Evolutionary conservation across 2,329 filamentous ascomycete genomes (phyloP), one percentile per base, ranked within the genome.

Genomic region (Verticillium dahliae): DNA sequence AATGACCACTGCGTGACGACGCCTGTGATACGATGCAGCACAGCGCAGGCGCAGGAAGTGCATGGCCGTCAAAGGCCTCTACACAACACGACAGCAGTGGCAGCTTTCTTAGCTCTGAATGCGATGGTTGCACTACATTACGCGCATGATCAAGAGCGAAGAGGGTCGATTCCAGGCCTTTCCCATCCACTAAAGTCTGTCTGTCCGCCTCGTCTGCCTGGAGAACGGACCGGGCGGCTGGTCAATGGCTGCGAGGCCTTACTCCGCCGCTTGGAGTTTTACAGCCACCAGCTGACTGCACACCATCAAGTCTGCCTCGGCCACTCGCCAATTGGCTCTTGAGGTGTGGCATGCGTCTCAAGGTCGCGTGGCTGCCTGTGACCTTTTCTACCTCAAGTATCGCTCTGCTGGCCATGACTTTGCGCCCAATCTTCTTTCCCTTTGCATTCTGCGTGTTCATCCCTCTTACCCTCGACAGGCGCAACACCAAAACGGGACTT

Each of bases 361-460:
- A 41, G 57, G 57, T 52, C 58, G 62, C 61, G 62, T 65, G 62
- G 63, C 63, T 61, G 63, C 62, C 63, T 64, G 62, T 62, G 55
- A 37, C 62, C 54, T 54, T 58, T 60, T 52, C 22, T 18, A 22
- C 27, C 45, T 52, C 22, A 52, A 52, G 45, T 52, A 52, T 52
- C 45, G n/a, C n/a, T 22, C 18, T 27, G 18, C 18, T n/a, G n/a
- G 45, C 45, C 27, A 6, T 6, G 9, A 31, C 27, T 31, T 31
- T 34, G 52, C n/a, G 78, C 1, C 74, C 74, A 6, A 37, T 50
- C 15, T n/a, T 34, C 54, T 59, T 57, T 18, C 41, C 15, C 10
- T 18, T 10, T 22, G 9, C 22, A 18, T 27, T 52, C 7, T 22
- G 45, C 45, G n/a, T n/a, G 45, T 11, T 22, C 45, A 13, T 13